Percentiles rank a stretch among this genome's conserved stretches.
phyloP scores from a whole-genome alignment of 2,329 filamentous ascomycete species.

The Fusarium luffae region DNA sequence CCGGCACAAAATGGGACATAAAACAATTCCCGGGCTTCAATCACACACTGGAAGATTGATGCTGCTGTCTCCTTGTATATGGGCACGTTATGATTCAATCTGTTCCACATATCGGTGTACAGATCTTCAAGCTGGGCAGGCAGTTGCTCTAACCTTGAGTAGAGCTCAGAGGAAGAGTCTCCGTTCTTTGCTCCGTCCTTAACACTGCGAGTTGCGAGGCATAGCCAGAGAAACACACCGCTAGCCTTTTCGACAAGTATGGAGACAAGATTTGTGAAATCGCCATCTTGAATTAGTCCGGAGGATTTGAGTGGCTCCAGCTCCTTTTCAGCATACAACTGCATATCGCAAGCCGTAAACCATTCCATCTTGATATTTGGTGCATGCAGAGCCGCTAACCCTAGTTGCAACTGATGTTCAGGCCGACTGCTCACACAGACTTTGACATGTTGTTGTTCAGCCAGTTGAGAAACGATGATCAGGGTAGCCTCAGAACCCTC shows the following conservation, averaged over 20 bases:
- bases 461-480: accelerated
- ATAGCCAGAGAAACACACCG: constrained; percentile 3
- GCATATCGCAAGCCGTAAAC: not conserved
- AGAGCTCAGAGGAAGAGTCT: accelerated
- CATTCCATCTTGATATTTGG: accelerated
- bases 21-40: too few species aligned
- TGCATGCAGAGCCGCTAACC: accelerated
- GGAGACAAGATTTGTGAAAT: too few species aligned
- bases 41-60: not conserved
- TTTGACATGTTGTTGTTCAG: accelerated
- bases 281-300: accelerated
- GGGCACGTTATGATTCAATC: accelerated
- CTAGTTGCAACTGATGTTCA: not conserved
- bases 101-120: constrained; percentile 1
- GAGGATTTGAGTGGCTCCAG: accelerated
- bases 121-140: not conserved
- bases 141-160: accelerated
- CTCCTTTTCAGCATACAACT: accelerated
- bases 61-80: not conserved
- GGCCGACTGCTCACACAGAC: not conserved
- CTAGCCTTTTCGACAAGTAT: accelerated
- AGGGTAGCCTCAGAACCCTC: accelerated
- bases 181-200: accelerated
- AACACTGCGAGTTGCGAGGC: accelerated
- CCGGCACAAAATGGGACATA: too few species aligned